Evolutionary conservation across 208 protist species (phyloP).

Genomic region (Strigomonas oncopelti): DNA sequence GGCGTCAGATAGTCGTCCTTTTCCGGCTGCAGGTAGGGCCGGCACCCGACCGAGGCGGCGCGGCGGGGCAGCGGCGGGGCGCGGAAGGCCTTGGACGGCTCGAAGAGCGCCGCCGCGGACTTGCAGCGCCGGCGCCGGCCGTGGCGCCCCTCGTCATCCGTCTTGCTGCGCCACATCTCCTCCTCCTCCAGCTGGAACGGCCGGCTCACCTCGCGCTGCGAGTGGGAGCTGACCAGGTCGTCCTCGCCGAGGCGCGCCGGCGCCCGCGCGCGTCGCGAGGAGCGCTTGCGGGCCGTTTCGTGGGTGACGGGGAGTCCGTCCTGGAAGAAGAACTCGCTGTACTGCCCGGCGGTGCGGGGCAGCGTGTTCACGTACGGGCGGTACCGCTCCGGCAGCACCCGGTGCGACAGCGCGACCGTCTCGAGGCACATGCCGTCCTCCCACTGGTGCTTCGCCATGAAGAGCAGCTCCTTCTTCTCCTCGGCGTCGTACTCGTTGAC

Average conservation of each 20-base stretch:
- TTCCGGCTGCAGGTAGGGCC: conserved; percentile 29
- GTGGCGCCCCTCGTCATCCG: neutral
- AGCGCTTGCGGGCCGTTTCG: conserved; percentile 3
- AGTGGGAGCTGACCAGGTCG: neutral
- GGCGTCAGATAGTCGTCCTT: conserved; percentile 55
- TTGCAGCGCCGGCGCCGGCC: conserved; percentile 14
- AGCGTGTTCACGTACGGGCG: conserved; percentile 40
- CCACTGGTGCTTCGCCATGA: conserved; percentile 79
- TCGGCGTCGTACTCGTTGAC: conserved; percentile 63
- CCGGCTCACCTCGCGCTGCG: conserved; percentile 8
- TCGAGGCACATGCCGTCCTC: conserved; percentile 72
- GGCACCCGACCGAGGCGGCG: conserved; percentile 36
- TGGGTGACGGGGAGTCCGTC: conserved; percentile 30
- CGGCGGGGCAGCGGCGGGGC: conserved; percentile 15
- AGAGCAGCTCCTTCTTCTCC: conserved; percentile 63
- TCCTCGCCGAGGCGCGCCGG: neutral
- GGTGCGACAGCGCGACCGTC: conserved; percentile 74
- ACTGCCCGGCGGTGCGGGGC: conserved; percentile 20
- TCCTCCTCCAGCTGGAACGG: conserved; percentile 10
- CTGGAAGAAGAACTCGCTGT: conserved; percentile 78
- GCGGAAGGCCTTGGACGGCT: conserved; percentile 15
- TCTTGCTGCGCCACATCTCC: neutral
- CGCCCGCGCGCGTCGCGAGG: neutral
- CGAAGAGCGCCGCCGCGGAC: conserved; percentile 24
- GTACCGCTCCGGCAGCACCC: conserved; percentile 75